Evolutionary conservation across 2,329 filamentous ascomycete species (phyloP).

Genomic region (Fusarium duplospermum): DNA sequence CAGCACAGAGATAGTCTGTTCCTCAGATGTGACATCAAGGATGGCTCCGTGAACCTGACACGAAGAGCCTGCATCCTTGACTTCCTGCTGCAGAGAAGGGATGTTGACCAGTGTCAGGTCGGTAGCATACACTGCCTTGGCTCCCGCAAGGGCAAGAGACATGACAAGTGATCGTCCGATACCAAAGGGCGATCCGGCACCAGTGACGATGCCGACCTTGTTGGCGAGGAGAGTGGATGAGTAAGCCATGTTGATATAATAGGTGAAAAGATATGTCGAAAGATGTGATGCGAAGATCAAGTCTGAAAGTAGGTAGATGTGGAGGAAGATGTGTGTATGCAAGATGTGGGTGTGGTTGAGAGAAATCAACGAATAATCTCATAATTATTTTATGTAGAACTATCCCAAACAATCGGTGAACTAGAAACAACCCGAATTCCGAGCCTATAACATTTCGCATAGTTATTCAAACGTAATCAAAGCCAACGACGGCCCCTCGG

Average conservation of each 20-base stretch:
- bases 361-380: neutral
- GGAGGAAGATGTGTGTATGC: neutral
- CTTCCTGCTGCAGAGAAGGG: neutral
- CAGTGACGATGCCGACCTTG: neutral
- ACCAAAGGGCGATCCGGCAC: neutral
- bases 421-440: neutral
- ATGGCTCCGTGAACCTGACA: slow-evolving; percentile 4
- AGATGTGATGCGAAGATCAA: neutral
- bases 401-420: neutral
- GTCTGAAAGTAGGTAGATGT: neutral
- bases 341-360: neutral
- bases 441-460: neutral
- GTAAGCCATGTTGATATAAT: neutral
- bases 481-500: neutral
- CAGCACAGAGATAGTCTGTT: slow-evolving; percentile 8
- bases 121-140: neutral
- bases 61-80: neutral
- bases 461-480: neutral
- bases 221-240: neutral
- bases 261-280: neutral
- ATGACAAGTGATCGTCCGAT: neutral
- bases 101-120: neutral
- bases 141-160: neutral
- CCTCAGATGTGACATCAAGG: slow-evolving; percentile 14
- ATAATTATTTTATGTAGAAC: neutral